Percentiles rank a stretch among this genome's conserved stretches.
Conservation (phyloP, 2,329 filamentous ascomycete species). For the Pestalotiopsis sp. region DNA sequence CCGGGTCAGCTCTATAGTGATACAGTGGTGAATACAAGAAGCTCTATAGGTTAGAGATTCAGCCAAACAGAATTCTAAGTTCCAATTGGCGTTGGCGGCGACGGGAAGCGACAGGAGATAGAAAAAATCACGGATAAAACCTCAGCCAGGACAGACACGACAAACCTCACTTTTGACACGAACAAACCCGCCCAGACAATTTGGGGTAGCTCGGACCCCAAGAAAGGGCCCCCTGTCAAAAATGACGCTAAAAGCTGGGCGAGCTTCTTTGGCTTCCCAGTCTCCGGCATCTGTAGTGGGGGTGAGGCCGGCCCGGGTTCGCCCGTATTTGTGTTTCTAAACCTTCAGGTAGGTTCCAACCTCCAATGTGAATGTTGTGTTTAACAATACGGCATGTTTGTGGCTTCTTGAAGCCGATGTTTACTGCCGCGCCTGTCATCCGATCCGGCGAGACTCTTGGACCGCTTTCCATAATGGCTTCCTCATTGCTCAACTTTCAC, state of each 20-base stretch:
- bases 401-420: background rate
- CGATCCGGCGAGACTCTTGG: background rate
- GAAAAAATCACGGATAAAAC: slow-evolving; percentile 2
- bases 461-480: background rate
- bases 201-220: background rate
- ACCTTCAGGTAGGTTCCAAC: background rate
- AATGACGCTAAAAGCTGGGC: background rate
- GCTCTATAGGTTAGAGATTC: background rate
- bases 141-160: slow-evolving; percentile 1
- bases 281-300: background rate
- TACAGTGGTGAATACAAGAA: background rate
- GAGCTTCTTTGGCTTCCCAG: background rate
- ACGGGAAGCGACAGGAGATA: background rate
- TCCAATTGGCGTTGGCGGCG: background rate
- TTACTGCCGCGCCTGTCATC: background rate
- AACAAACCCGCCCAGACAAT: background rate
- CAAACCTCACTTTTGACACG: slow-evolving; percentile 1
- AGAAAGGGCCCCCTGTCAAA: background rate
- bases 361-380: background rate
- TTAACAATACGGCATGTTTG: background rate
- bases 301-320: background rate
- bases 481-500: background rate
- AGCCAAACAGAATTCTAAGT: background rate
- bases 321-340: background rate
- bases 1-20: background rate